Base-by-base conservation (phyloP, 495 filamentous ascomycete genomes). In the Penicillium manginii region DNA sequence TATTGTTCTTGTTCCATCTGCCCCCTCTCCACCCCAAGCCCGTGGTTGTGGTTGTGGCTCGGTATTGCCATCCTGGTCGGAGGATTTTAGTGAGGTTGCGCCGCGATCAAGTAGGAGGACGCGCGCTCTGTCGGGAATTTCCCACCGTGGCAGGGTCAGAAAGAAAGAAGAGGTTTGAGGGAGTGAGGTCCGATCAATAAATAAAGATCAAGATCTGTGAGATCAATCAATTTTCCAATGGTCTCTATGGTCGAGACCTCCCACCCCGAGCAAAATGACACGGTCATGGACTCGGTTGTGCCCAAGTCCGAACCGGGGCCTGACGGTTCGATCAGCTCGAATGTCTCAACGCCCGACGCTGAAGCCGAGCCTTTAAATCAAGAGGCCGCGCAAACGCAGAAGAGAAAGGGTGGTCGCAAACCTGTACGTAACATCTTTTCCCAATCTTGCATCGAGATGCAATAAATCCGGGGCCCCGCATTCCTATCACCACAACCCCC, bases 331-430 rank as follows among this genome's bases (percentile, higher is more conserved):
- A 73, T 80, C 72, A 77, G 73, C 57, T 79, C 78, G 19, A 66
- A 66, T 2, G 77, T 79, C 40, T 83, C 81, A 19, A 82, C 79
- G 3, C 84, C 84, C 10, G 86, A 88, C 61, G 76, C 78, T 2
- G 86, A 88, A 54, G 75, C 72, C n/a, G 84, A 82, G 58, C 72
- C 76, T 21, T 73, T 82, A 63, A 79, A 71, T 4, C 85, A 86
- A 63, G 84, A 88, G 64, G 69, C 78, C 33, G 76, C 80, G 50
- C 83, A 83, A 69, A 82, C 81, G 55, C 89, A 90, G 71, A 98
- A 98, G 81, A 85, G 96, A 66, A 98, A 98, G 78, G 94, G 94
- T 69, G 94, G 94, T 40, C 85, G 94, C 58, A 98, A 98, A 77
- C 94, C 94, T 66, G 94, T 98, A 86, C 70, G 90, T 86, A 59